phyloP scores from a whole-genome alignment of 352 stramenopile species.

The Pythium grandisporangium region DNA sequence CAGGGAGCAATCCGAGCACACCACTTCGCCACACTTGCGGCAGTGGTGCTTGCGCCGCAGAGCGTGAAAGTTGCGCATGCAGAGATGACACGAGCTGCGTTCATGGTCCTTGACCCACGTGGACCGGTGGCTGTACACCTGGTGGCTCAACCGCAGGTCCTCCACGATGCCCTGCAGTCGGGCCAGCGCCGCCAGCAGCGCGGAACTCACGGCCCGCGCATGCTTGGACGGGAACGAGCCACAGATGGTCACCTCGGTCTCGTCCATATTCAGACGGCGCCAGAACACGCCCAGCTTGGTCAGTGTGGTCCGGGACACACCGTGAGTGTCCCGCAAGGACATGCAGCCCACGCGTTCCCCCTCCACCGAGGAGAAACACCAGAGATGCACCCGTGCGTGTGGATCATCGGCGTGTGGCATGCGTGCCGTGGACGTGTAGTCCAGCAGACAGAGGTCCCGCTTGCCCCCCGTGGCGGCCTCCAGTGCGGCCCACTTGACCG shows the following conservation, averaged over 20 bases:
- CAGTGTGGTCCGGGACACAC: slow-evolving; percentile 38
- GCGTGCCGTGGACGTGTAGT: slow-evolving; percentile 60
- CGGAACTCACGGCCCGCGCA: slow-evolving; percentile 38
- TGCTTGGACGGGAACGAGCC: slow-evolving; percentile 70
- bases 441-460: slow-evolving; percentile 61
- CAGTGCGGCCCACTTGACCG: slow-evolving; percentile 69
- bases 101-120: slow-evolving; percentile 74
- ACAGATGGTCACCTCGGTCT: slow-evolving; percentile 74
- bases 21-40: slow-evolving; percentile 70
- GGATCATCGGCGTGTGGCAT: slow-evolving; percentile 49
- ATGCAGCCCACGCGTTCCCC: slow-evolving; percentile 73
- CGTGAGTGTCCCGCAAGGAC: slow-evolving; percentile 65
- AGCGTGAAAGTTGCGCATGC: slow-evolving; percentile 71
- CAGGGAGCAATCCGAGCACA: slow-evolving; percentile 73
- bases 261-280: slow-evolving; percentile 49
- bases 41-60: slow-evolving; percentile 75
- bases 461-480: slow-evolving; percentile 47
- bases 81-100: slow-evolving; percentile 57
- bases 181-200: slow-evolving; percentile 40
- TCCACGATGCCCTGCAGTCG: slow-evolving; percentile 58
- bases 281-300: slow-evolving; percentile 70
- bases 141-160: slow-evolving; percentile 62
- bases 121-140: slow-evolving; percentile 64
- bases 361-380: slow-evolving; percentile 68
- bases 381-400: slow-evolving; percentile 50